phyloP scores from a whole-genome alignment of 352 stramenopile genomes.

The Globisporangium recalcitrans region DNA sequence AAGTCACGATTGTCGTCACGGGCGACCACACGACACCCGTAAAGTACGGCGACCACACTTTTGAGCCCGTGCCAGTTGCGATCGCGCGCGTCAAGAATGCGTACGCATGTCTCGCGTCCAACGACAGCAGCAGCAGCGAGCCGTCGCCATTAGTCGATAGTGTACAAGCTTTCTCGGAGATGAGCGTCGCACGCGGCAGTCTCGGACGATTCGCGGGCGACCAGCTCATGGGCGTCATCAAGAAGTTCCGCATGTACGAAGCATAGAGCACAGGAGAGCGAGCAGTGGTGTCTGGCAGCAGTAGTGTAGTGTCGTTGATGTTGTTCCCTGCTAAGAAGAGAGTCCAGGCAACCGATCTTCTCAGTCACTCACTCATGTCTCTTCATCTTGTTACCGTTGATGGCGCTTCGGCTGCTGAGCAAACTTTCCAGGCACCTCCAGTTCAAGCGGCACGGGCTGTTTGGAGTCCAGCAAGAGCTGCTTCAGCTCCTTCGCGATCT shows the following conservation, averaged over 20 bases:
- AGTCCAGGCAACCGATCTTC: neutral
- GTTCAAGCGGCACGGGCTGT: constrained; percentile 42
- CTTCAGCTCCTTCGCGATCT: constrained; percentile 47
- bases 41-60: constrained; percentile 84
- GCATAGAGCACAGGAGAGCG: constrained; percentile 21
- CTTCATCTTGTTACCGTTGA: neutral
- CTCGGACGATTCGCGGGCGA: constrained; percentile 81
- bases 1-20: constrained; percentile 82
- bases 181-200: constrained; percentile 54
- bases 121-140: neutral
- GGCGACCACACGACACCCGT: constrained; percentile 85
- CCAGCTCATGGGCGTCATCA: constrained; percentile 82
- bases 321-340: neutral
- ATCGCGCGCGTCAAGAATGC: constrained; percentile 52
- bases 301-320: constrained; percentile 2
- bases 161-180: constrained; percentile 60
- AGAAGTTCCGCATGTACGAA: constrained; percentile 55
- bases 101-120: constrained; percentile 20
- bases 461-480: constrained; percentile 36
- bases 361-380: neutral
- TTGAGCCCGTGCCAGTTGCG: constrained; percentile 80
- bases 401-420: constrained; percentile 3
- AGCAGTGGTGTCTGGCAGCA: neutral
- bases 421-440: constrained; percentile 40
- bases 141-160: constrained; percentile 36